Conservation (phyloP, 202 grass and related monocot genomes). For the Setaria viridis region DNA sequence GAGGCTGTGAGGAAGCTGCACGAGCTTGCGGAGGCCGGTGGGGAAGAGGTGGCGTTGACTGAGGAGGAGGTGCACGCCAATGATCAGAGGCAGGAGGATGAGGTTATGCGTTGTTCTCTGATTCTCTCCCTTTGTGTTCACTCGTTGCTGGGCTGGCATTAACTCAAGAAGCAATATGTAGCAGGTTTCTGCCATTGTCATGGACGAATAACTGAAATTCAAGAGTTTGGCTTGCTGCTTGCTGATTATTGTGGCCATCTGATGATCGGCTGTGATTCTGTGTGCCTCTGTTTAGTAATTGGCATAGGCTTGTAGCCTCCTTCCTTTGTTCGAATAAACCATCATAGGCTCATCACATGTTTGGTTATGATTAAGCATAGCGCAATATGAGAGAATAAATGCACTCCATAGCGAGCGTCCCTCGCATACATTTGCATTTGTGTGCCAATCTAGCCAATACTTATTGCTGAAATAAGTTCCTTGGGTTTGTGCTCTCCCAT, state of each 20-base stretch:
- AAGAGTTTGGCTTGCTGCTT: not conserved
- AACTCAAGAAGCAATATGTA: not conserved
- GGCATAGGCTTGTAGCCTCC: not conserved
- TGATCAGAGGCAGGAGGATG: constrained; percentile 85
- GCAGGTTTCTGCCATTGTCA: constrained; percentile 24
- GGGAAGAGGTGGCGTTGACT: constrained; percentile 58
- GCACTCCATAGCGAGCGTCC: not conserved
- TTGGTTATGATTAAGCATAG: not conserved
- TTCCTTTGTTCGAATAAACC: not conserved
- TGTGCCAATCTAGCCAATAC: not conserved
- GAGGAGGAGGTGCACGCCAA: constrained; percentile 65
- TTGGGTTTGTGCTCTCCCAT: constrained; percentile 13
- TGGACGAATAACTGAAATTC: not conserved
- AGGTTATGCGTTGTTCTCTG: constrained; percentile 51
- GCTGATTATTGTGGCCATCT: not conserved
- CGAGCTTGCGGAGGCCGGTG: constrained; percentile 48
- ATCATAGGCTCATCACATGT: not conserved
- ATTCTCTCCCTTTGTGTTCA: not conserved
- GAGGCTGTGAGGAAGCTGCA: constrained; percentile 60
- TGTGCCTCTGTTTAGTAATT: not conserved
- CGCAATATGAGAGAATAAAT: constrained; percentile 2
- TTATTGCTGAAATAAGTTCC: not conserved
- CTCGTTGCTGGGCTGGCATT: not conserved
- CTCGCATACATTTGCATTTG: constrained; percentile 9
- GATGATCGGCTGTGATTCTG: no score